phyloP scores from a whole-genome alignment of 1,284 basidiomycete species.

The Schizophyllum commune region DNA sequence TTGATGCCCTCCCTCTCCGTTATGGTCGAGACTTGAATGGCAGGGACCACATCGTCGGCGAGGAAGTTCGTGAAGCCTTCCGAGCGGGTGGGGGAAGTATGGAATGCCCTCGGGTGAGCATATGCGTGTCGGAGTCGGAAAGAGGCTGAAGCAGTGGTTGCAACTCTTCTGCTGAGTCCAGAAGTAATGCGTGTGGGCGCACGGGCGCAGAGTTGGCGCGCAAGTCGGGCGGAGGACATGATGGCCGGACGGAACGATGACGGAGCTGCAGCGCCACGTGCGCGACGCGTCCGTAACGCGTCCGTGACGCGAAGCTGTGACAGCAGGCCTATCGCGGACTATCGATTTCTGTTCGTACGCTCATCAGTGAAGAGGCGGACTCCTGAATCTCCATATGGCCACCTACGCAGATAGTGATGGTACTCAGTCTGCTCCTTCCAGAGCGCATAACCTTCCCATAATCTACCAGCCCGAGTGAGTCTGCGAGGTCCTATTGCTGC shows the following conservation, averaged over 20 bases:
- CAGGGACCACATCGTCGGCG: constrained; percentile 56
- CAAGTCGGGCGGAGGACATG: background rate
- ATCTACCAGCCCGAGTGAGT: too few relatives aligned
- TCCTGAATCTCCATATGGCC: too few relatives aligned
- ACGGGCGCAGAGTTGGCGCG: background rate
- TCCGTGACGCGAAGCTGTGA: background rate
- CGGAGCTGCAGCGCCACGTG: background rate
- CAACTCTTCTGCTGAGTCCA: background rate
- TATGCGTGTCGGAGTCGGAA: background rate
- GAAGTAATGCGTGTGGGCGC: background rate
- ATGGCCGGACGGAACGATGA: background rate
- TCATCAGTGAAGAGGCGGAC: too few relatives aligned
- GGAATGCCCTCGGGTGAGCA: background rate
- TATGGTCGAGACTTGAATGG: constrained; percentile 64
- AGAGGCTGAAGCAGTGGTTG: background rate
- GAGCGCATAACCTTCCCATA: too few relatives aligned
- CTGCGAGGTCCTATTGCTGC: too few relatives aligned
- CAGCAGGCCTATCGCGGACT: too few relatives aligned
- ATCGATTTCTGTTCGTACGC: too few relatives aligned
- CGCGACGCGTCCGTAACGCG: background rate
- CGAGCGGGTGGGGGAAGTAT: background rate
- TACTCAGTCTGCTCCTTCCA: too few relatives aligned
- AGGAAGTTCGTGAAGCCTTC: constrained; percentile 61
- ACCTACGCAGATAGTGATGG: too few relatives aligned
- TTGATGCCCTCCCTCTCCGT: constrained; percentile 43